Evolutionary conservation across 305 asterid genomes (phyloP), one percentile per base, ranked within the genome.

Genomic region (Withania somnifera): DNA sequence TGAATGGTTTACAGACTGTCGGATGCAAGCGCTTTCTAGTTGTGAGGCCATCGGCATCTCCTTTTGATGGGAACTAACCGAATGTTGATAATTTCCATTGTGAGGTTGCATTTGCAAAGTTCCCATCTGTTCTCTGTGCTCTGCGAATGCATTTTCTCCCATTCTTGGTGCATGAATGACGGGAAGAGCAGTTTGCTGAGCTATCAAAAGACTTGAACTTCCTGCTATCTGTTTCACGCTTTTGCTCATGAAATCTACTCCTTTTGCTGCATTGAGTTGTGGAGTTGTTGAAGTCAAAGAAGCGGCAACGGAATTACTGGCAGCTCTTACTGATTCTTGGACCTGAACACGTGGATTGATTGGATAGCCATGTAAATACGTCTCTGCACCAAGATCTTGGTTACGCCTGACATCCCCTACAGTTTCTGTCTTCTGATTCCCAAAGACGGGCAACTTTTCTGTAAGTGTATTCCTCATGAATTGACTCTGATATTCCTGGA

Each of bases 391-490:
- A 36, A 58, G 75, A 73, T 81, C 77, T 57, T 81, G 82, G 81
- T 63, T 84, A 78, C 87, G 89, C 83, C 45, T 36, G 54, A 47
- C 78, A 68, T 78, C 52, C 51, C 78, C 81, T 81, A 87, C 64
- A 80, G 76, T 81, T 76, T 82, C 94, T 84, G 86, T 86, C 81
- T 73, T 88, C 82, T 86, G 91, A 84, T 83, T 86, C 81, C 84
- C 83, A 80, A 76, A 79, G 78, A 82, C 14, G 68, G 85, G 69
- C 38, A 42, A 79, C 38, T 82, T 87, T 73, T 83, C 82, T 64
- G 83, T 81, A 52, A 54, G 60, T 36, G 82, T 60, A 81, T 76
- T 85, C 53, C 85, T 86, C 71, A 57, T 84, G 78, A 60, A 63
- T 11, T 60, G 88, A 73, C 76, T 73, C 83, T 87, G 86, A 85